phyloP scores from a whole-genome alignment of 345 rosid species.

The Eucalyptus sp. region DNA sequence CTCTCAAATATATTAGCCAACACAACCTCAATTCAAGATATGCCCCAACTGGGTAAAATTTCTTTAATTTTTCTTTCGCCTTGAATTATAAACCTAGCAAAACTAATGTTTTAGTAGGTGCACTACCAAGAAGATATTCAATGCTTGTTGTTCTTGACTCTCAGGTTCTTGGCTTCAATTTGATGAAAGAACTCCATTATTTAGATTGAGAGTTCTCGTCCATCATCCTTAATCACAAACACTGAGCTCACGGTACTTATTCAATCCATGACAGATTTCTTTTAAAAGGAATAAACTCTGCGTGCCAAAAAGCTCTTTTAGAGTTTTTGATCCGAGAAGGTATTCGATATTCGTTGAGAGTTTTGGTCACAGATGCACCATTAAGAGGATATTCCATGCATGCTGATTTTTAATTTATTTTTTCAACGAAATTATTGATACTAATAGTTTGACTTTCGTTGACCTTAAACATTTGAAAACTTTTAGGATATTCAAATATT shows the following conservation, averaged over 20 bases:
- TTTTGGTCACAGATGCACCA: too few species aligned
- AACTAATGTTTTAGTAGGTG: not conserved
- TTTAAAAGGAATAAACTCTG: not conserved
- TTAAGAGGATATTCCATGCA: too few species aligned
- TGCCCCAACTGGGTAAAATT: not conserved
- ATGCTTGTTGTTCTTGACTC: not conserved
- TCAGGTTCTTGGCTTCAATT: not conserved
- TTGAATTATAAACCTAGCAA: not conserved
- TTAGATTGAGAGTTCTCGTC: not conserved
- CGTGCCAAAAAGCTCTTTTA: not conserved
- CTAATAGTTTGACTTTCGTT: too few species aligned
- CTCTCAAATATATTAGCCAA: not conserved
- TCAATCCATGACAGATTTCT: not conserved
- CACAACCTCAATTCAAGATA: not conserved
- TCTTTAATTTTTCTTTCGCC: not conserved
- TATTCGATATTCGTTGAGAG: too few species aligned
- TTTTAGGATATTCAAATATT: not conserved
- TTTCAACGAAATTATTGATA: too few species aligned
- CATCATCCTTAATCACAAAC: not conserved
- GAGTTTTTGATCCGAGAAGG: too few species aligned
- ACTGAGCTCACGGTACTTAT: not conserved
- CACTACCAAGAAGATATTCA: not conserved
- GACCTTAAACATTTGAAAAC: not conserved
- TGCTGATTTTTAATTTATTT: too few species aligned
- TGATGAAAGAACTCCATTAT: not conserved